Percentiles rank a stretch among this genome's conserved stretches.
These are phyloP conservation scores for Coemansia sp. DNA, from an alignment of 192 early-diverging fungal genomes.

Conservation along the genomic window DNA sequence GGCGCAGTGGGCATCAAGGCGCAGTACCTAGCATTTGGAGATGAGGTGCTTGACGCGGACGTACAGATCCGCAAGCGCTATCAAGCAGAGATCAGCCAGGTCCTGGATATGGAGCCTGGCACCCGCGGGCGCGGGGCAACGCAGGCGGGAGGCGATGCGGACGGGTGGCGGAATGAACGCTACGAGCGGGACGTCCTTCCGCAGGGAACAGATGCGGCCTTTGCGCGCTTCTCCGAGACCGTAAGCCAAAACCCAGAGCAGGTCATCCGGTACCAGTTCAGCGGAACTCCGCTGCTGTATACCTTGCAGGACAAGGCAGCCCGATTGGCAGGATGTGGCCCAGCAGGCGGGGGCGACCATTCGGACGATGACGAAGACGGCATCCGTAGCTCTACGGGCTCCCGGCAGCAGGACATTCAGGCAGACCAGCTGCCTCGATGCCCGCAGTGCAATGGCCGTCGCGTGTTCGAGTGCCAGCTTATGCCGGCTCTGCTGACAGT, in stretches of 20 bases:
- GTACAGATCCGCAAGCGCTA: constrained; percentile 7
- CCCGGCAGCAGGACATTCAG: too few species aligned
- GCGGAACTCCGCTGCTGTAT: constrained; percentile 66
- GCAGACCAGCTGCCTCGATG: constrained; percentile 60
- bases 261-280: constrained; percentile 73
- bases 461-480: constrained; percentile 86
- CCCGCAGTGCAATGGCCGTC: constrained; percentile 54
- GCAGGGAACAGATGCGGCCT: constrained; percentile 70
- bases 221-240: constrained; percentile 70
- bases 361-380: constrained; percentile 18
- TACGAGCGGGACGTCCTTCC: constrained; percentile 73
- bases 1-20: constrained; percentile 25
- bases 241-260: constrained; percentile 74
- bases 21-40: constrained; percentile 33
- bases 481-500: constrained; percentile 81
- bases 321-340: constrained; percentile 17
- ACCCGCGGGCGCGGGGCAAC: background rate
- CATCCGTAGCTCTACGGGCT: constrained; percentile 9
- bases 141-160: constrained; percentile 12
- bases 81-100: constrained; percentile 19
- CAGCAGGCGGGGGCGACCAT: constrained; percentile 1
- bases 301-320: constrained; percentile 52
- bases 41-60: constrained; percentile 6
- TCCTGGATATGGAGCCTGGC: constrained; percentile 8
- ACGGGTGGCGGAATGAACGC: constrained; percentile 69